Percentiles rank a stretch among this genome's conserved stretches.
Conservation (phyloP, 2,329 filamentous ascomycete genomes). For the Fusarium devonianum region DNA sequence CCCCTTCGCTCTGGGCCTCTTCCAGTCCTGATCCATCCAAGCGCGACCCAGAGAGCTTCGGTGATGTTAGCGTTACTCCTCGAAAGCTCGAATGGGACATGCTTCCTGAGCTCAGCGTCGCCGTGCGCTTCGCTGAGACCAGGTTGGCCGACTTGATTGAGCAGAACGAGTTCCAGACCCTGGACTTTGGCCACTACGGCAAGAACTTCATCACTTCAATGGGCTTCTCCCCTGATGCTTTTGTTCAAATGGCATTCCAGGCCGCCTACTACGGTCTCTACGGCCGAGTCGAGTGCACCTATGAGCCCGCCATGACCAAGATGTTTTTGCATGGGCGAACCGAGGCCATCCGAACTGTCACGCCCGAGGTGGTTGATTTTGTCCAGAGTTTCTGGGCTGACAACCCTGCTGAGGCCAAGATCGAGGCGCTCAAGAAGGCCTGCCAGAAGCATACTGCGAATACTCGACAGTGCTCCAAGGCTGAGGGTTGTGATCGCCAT, state of each 20-base stretch:
- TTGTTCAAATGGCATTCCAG: constrained; percentile 99
- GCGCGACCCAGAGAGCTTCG: constrained; percentile 88
- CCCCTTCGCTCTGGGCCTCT: constrained; percentile 90
- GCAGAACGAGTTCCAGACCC: constrained; percentile 93
- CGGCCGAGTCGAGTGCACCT: constrained; percentile 90
- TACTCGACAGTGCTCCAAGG: constrained; percentile 87
- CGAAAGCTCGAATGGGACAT: constrained; percentile 99
- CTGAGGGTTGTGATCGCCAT: constrained; percentile 89
- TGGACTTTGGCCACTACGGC: constrained; percentile 88
- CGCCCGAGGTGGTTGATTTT: constrained; percentile 83
- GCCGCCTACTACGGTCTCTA: constrained; percentile 98
- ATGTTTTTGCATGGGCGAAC: constrained; percentile 91
- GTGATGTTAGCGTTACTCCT: constrained; percentile 90
- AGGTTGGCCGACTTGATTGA: constrained; percentile 92
- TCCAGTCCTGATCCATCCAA: constrained; percentile 91
- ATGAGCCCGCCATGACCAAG: constrained; percentile 99
- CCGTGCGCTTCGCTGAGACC: constrained; percentile 93
- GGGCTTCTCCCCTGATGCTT: constrained; percentile 96
- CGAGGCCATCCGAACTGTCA: constrained; percentile 89
- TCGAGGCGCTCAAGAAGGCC: constrained; percentile 83
- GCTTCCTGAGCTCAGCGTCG: constrained; percentile 88
- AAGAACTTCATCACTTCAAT: constrained; percentile 98
- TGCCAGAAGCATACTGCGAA: constrained; percentile 81
- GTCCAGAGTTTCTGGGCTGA: constrained; percentile 96
- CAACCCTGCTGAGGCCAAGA: constrained; percentile 80